A percentile compares a stretch with the other conserved stretches of the same genome.
These are phyloP conservation scores for Pelargonium fulgidum DNA, from an alignment of 441 rosid genomes.

Conservation along the genomic window DNA sequence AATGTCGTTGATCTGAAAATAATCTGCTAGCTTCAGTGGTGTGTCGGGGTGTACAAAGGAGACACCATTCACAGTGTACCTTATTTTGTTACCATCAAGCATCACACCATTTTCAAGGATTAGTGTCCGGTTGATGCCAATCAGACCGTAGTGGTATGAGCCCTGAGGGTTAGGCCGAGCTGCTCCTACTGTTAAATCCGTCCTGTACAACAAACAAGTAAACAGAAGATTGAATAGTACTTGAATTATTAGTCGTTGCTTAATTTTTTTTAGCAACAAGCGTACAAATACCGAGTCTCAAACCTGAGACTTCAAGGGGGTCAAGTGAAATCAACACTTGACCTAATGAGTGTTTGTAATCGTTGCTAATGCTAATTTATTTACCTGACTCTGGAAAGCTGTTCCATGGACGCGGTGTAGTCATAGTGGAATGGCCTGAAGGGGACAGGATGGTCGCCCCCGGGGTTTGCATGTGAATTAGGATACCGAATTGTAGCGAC, in stretches of 20 bases:
- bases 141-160: slow-evolving; percentile 62
- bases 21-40: slow-evolving; percentile 60
- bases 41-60: slow-evolving; percentile 50
- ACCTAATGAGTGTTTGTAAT: too few relatives aligned
- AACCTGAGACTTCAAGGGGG: too few relatives aligned
- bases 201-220: slow-evolving; percentile 28
- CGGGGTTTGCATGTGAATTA: slow-evolving; percentile 39
- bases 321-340: too few relatives aligned
- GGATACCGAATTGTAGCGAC: slow-evolving; percentile 62
- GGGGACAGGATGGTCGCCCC: slow-evolving; percentile 39
- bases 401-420: neutral
- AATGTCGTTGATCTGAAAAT: slow-evolving; percentile 46
- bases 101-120: slow-evolving; percentile 43
- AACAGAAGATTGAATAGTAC: neutral
- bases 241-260: too few relatives aligned
- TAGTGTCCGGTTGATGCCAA: slow-evolving; percentile 42
- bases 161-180: slow-evolving; percentile 73
- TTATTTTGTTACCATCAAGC: slow-evolving; percentile 38
- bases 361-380: too few relatives aligned
- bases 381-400: neutral
- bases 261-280: too few relatives aligned
- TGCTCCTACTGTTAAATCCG: slow-evolving; percentile 62
- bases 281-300: too few relatives aligned
- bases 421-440: neutral
- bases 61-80: slow-evolving; percentile 53